phyloP scores from a whole-genome alignment of 2,329 filamentous ascomycete species.

The Trichoderma semiorbis region DNA sequence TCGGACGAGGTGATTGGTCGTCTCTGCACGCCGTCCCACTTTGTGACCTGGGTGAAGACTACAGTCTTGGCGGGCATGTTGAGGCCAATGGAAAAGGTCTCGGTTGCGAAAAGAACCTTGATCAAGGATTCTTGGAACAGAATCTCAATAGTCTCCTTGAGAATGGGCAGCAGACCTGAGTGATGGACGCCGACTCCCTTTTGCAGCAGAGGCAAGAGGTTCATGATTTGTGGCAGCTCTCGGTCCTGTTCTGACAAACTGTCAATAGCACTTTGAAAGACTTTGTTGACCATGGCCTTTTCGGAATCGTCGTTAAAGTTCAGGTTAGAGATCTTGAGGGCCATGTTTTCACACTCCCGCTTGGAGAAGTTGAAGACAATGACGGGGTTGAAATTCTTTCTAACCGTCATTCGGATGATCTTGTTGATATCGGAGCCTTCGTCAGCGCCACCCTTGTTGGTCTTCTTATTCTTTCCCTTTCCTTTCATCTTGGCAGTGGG shows the following conservation, averaged over 20 bases:
- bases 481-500: constrained; percentile 76
- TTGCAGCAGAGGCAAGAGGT: constrained; percentile 83
- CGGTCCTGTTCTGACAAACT: constrained; percentile 90
- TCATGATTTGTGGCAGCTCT: constrained; percentile 80
- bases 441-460: constrained; percentile 79
- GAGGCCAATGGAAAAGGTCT: constrained; percentile 96
- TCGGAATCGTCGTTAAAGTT: constrained; percentile 96
- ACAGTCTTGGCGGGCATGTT: constrained; percentile 99
- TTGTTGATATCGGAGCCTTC: constrained; percentile 86
- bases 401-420: constrained; percentile 98
- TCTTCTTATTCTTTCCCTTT: constrained; percentile 87
- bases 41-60: constrained; percentile 95
- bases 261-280: constrained; percentile 90
- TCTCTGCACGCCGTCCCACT: constrained; percentile 80
- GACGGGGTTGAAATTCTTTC: constrained; percentile 94
- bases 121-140: constrained; percentile 97
- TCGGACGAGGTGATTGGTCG: constrained; percentile 90
- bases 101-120: constrained; percentile 96
- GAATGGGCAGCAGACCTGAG: constrained; percentile 86
- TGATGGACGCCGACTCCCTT: constrained; percentile 97
- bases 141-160: constrained; percentile 99
- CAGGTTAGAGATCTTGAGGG: constrained; percentile 79
- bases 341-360: constrained; percentile 88
- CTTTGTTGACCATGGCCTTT: constrained; percentile 88
- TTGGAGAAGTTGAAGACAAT: constrained; percentile 99